Percentiles rank a stretch among this genome's conserved stretches.
Conservation (phyloP, 1,139 yeast species). For the Ashbya aceris region DNA sequence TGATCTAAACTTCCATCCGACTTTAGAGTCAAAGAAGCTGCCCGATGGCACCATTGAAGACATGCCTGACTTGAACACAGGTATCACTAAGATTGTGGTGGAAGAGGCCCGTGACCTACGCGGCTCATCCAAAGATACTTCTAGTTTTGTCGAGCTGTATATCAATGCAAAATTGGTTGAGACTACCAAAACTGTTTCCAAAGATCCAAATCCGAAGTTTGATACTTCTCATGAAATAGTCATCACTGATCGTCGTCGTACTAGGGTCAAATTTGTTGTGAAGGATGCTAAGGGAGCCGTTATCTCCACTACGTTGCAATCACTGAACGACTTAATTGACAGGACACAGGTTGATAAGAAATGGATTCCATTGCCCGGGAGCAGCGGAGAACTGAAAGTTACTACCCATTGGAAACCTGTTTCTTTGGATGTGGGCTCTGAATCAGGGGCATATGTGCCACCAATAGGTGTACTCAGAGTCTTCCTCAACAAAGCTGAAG, state of each 20-base stretch:
- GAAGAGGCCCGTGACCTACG: slow-evolving; percentile 23
- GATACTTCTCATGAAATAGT: slow-evolving; percentile 59
- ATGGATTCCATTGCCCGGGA: slow-evolving; percentile 60
- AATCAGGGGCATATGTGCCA: slow-evolving; percentile 73
- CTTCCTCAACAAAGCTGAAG: slow-evolving; percentile 58
- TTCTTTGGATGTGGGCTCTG: slow-evolving; percentile 52
- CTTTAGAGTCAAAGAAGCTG: slow-evolving; percentile 61
- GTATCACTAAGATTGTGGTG: slow-evolving; percentile 53
- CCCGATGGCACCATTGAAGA: slow-evolving; percentile 83
- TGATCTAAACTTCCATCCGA: slow-evolving; percentile 70
- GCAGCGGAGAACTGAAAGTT: slow-evolving; percentile 63
- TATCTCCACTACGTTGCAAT: slow-evolving; percentile 53
- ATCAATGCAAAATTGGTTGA: slow-evolving; percentile 51
- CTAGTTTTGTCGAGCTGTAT: slow-evolving; percentile 65
- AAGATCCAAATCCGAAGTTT: slow-evolving; percentile 62
- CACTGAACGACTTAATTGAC: slow-evolving; percentile 64
- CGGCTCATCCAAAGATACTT: slow-evolving; percentile 36
- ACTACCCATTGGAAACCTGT: slow-evolving; percentile 83
- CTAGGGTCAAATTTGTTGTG: slow-evolving; percentile 56
- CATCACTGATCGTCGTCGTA: slow-evolving; percentile 60
- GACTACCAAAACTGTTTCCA: slow-evolving; percentile 51
- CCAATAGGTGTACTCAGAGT: slow-evolving; percentile 90
- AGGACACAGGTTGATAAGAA: slow-evolving; percentile 68
- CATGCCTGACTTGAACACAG: slow-evolving; percentile 89
- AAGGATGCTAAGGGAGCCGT: slow-evolving; percentile 55